Evolutionary conservation across 1,284 basidiomycete species (phyloP).

Genomic region (Calocybe gambosa): DNA sequence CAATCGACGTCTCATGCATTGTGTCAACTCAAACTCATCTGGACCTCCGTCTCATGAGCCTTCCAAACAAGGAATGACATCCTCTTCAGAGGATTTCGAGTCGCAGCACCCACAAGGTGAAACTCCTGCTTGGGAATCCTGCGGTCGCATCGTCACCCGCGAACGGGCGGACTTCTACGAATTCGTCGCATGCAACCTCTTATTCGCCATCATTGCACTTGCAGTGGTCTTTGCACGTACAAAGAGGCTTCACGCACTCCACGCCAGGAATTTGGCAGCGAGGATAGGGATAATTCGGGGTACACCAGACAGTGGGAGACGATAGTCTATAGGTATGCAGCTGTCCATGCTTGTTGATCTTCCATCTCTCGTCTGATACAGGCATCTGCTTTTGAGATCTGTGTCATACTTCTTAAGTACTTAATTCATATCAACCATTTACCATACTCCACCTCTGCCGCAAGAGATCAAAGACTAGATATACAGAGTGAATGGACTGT

Average conservation of each 20-base stretch:
- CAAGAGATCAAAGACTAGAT: background rate
- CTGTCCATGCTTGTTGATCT: background rate
- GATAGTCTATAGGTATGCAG: constrained; percentile 11
- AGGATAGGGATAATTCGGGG: constrained; percentile 56
- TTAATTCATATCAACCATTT: background rate
- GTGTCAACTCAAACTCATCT: constrained; percentile 39
- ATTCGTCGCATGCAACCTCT: constrained; percentile 76
- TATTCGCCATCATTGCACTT: constrained; percentile 64
- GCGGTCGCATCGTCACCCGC: constrained; percentile 72
- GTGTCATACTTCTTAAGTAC: background rate
- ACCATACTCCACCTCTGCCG: background rate
- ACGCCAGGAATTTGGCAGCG: constrained; percentile 77
- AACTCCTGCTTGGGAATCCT: constrained; percentile 83
- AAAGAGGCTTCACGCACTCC: constrained; percentile 60
- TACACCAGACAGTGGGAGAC: constrained; percentile 25
- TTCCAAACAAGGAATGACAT: constrained; percentile 14
- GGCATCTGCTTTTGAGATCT: background rate
- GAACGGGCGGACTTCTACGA: constrained; percentile 85
- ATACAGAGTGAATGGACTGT: background rate
- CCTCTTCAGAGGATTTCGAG: constrained; percentile 14
- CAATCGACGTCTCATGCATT: constrained; percentile 82
- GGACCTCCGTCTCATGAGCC: constrained; percentile 12
- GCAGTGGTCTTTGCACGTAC: constrained; percentile 62
- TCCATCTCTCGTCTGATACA: constrained; percentile 5
- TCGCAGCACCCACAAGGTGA: constrained; percentile 43